Evolutionary conservation across 2,329 filamentous ascomycete species (phyloP).

Genomic region (Amylocarpus encephaloides): DNA sequence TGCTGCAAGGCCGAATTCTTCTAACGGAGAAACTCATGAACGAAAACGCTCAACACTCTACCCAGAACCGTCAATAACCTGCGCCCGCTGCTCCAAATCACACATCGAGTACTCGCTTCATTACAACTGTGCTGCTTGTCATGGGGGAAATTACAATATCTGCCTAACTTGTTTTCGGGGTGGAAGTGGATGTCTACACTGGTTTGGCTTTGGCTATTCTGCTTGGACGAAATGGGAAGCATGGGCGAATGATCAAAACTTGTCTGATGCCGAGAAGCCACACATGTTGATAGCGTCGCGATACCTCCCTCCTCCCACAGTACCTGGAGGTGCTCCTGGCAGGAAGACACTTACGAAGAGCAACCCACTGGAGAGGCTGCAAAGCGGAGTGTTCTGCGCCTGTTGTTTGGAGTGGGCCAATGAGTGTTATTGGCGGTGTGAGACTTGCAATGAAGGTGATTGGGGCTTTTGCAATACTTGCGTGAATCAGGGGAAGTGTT

Average conservation of each 20-base stretch:
- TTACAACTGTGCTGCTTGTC: slow-evolving; percentile 72
- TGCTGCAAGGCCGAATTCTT: slow-evolving; percentile 28
- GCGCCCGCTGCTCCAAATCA: slow-evolving; percentile 60
- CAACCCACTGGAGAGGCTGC: slow-evolving; percentile 60
- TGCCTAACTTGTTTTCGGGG: slow-evolving; percentile 75
- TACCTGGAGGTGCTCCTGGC: slow-evolving; percentile 47
- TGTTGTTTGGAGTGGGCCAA: slow-evolving; percentile 69
- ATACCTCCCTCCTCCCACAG: slow-evolving; percentile 45
- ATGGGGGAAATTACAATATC: slow-evolving; percentile 66
- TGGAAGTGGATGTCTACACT: slow-evolving; percentile 73
- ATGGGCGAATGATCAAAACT: slow-evolving; percentile 31
- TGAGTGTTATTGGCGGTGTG: slow-evolving; percentile 85
- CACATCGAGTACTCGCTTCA: slow-evolving; percentile 83
- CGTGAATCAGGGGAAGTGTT: slow-evolving; percentile 74
- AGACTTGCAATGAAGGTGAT: slow-evolving; percentile 80
- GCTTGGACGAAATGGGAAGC: slow-evolving; percentile 64
- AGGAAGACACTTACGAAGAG: slow-evolving; percentile 56
- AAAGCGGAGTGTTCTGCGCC: slow-evolving; percentile 80
- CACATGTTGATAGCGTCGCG: slow-evolving; percentile 55
- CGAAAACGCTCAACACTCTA: slow-evolving; percentile 41
- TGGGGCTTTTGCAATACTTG: slow-evolving; percentile 92
- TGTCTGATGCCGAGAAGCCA: slow-evolving; percentile 38
- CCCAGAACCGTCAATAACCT: slow-evolving; percentile 66
- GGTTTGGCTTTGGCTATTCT: slow-evolving; percentile 78
- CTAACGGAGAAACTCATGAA: slow-evolving; percentile 17